These are phyloP conservation scores for Volvox reticuliferus DNA, from an alignment of 139 green algal genomes.

Conservation along the genomic window DNA sequence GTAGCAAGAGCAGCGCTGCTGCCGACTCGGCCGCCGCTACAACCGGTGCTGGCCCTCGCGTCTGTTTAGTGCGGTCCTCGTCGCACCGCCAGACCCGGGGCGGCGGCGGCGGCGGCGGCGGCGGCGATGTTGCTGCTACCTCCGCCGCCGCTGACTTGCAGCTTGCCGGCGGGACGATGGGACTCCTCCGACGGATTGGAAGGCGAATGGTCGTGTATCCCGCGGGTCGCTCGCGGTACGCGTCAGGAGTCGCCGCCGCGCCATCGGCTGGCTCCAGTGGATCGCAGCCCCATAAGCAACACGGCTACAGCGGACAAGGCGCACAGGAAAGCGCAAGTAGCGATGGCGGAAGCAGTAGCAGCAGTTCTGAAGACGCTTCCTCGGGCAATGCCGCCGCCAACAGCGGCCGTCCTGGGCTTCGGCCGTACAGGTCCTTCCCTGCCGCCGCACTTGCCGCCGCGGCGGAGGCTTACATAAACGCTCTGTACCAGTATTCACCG, in stretches of 20 bases:
- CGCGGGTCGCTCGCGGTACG: not conserved
- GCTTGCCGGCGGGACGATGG: not conserved
- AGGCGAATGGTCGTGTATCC: not conserved
- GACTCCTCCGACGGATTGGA: not conserved
- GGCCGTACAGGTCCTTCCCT: not conserved
- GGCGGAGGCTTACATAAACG: constrained; percentile 9
- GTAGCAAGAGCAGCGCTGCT: not conserved
- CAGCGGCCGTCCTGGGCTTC: not conserved
- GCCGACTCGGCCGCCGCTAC: not conserved
- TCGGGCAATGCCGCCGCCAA: not conserved
- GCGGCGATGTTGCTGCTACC: not conserved
- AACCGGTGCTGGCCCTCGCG: not conserved
- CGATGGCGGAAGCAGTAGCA: not conserved
- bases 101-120: too few relatives aligned
- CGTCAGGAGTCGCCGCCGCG: not conserved
- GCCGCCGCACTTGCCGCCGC: constrained; percentile 10
- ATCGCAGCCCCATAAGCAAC: not conserved
- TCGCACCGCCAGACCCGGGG: not conserved
- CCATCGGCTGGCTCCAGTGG: not conserved
- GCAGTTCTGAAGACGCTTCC: not conserved
- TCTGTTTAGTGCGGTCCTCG: not conserved
- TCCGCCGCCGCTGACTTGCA: not conserved
- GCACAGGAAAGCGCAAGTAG: not conserved
- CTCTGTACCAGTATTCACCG: not conserved
- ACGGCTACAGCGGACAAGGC: not conserved